Base-by-base conservation (phyloP, 225 moss, liverwort and hornwort genomes). In the Neckera pumila region DNA sequence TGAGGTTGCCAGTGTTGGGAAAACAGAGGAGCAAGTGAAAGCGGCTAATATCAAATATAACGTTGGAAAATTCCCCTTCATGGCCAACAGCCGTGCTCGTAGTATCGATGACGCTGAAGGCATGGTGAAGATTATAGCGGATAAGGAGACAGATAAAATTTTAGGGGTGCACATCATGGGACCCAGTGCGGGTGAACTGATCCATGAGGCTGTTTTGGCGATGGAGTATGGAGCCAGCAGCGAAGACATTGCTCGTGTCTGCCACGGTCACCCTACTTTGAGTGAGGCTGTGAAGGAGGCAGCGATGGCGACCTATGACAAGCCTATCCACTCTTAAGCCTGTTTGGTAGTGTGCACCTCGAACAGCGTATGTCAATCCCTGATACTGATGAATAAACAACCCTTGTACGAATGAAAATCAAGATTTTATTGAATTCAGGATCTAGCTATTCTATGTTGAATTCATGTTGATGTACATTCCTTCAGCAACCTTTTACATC, bases 241-340 rank as follows among this genome's bases (percentile, higher is more conserved):
- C 84, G 98, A 98, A 93, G 98, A 98, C 87, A 95, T 98, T 92
- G 98, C 98, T 60, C 95, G 98, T 89, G 97, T 97, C 61, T 98
- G 98, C 91, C 98, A 97, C 89, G 94, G 97, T 74, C 98, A 98
- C 84, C 98, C 98, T 3, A 98, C 97, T 27, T 89, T 96, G 90
- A 98, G 98, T 75, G 98, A 98, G 93, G 98, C 97, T 83, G 93
- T 97, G 34, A 98, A 98, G 93, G 98, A 98, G 87, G 98, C 98
- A 60, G 98, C 97, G 30, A 98, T 98, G 98, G 97, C 98, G 65
- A 97, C 98, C 71, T 98, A 97, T 79, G 98, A 97, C 92, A 98
- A 98, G 92, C 84, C 97, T 36, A 97, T 98, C 84, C 98, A 98
- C 90, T 95, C 95, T 49, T 98, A 92, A 94, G 89, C 47, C 73